Percentiles rank a stretch among this genome's conserved stretches.
These are phyloP conservation scores for Salix udensis DNA, from an alignment of 345 rosid species.

Conservation along the genomic window DNA sequence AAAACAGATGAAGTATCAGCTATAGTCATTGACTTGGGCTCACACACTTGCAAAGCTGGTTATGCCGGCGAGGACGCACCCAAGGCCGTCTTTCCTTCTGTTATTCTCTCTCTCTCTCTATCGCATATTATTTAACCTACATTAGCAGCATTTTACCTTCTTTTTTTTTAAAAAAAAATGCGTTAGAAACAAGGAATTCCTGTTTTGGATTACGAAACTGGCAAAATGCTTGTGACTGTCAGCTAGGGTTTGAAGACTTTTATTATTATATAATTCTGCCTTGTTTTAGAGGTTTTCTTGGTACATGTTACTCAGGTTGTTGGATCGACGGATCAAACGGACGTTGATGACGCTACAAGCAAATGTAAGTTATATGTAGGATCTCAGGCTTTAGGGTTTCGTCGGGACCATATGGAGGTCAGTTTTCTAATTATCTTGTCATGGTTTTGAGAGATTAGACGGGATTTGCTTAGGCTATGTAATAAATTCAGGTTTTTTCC, in stretches of 20 bases:
- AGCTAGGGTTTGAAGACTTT: background rate
- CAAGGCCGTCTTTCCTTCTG: slow-evolving; percentile 97
- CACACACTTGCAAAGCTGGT: slow-evolving; percentile 99
- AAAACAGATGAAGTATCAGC: slow-evolving; percentile 95
- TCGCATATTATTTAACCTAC: background rate
- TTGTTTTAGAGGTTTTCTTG: background rate
- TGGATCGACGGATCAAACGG: slow-evolving; percentile 92
- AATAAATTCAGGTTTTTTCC: slow-evolving; percentile 8
- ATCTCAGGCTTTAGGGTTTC: slow-evolving; percentile 82
- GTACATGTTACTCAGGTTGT: slow-evolving; percentile 51
- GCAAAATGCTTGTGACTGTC: background rate
- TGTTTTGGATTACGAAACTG: background rate
- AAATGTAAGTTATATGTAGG: slow-evolving; percentile 79
- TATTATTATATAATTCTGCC: background rate
- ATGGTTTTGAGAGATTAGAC: background rate
- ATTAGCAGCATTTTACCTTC: background rate
- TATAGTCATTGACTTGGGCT: slow-evolving; percentile 93
- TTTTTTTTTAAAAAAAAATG: background rate
- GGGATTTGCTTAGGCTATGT: background rate
- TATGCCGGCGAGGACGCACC: slow-evolving; percentile 99
- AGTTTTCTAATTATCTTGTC: slow-evolving; percentile 5
- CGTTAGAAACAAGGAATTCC: background rate
- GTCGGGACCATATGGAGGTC: slow-evolving; percentile 95
- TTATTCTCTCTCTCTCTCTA: slow-evolving; percentile 32
- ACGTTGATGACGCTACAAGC: slow-evolving; percentile 54